Evolutionary conservation across 129 eudicot genomes (phyloP), one percentile per base, ranked within the genome.

Genomic region (Cynara cardunculus): DNA sequence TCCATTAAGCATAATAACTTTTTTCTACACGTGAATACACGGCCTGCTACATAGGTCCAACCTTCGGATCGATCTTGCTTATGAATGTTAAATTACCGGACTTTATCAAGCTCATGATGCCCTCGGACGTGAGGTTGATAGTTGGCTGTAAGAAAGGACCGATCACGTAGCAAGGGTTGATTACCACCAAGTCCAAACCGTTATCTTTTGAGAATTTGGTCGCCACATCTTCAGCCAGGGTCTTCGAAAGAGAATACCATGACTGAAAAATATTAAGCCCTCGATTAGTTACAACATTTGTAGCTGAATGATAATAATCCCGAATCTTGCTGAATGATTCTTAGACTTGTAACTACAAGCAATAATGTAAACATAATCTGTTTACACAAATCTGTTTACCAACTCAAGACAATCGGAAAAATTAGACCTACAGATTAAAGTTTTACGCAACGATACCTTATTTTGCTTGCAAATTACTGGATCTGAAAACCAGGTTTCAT

Each of bases 81-180:
- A 53, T 16, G 22, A 53, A 53, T 46, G 24, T 34, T 26, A 53
- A 26, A 21, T 66, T 78, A 80, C 88, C 87, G 8, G 26, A 65
- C 39, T 59, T 75, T 64, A 89, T 75, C 27, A 89, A 44, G 81
- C 27, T 74, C 16, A 75, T 77, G 66, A 89, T n/a, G 7, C 53
- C 80, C 49, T 84, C 71, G 31, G 84, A 72, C 30, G 81, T 78
- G 24, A 49, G 3, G 74, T 85, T 87, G 49, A 89, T 39, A 72
- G 78, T 77, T 41, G 93, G 89, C 65, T 89, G 93, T 24, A 89
- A 84, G 27, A 82, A 7, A 84, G 93, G 93, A 76, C 93, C 93
- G 25, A 89, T 69, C 37, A 85, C 87, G 70, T 5, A 84, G 5
- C 89, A 87, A 41, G 93, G 90, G 39, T 87, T 80, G 32, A 89